phyloP scores from a whole-genome alignment of 2,329 filamentous ascomycete species.

The Cyphellophora attinorum region DNA sequence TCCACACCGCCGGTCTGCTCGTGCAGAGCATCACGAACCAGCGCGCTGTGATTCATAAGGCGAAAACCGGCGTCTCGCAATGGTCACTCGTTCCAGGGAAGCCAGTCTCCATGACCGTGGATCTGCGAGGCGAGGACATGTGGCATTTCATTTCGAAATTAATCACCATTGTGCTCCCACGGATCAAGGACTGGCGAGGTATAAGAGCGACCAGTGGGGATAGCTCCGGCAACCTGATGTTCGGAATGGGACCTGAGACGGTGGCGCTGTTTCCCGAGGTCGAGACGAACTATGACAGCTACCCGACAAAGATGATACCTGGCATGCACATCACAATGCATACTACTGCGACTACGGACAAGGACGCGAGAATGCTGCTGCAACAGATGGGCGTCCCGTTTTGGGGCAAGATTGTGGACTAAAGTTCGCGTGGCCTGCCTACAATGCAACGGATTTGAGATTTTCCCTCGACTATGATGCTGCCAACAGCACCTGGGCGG shows the following conservation, averaged over 20 bases:
- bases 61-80: slow-evolving; percentile 59
- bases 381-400: slow-evolving; percentile 69
- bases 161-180: slow-evolving; percentile 81
- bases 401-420: slow-evolving; percentile 60
- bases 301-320: slow-evolving; percentile 14
- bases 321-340: slow-evolving; percentile 76
- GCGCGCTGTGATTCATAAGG: slow-evolving; percentile 59
- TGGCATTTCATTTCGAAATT: slow-evolving; percentile 87
- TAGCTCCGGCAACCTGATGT: slow-evolving; percentile 74
- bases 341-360: slow-evolving; percentile 75
- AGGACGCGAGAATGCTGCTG: slow-evolving; percentile 70
- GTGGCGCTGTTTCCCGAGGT: slow-evolving; percentile 86
- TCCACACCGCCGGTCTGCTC: slow-evolving; percentile 76
- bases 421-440: slow-evolving; percentile 17
- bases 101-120: slow-evolving; percentile 61
- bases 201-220: slow-evolving; percentile 71
- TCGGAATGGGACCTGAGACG: slow-evolving; percentile 66
- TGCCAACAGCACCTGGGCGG: no score
- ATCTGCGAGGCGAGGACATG: slow-evolving; percentile 69
- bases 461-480: no score
- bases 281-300: slow-evolving; percentile 78
- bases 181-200: slow-evolving; percentile 92
- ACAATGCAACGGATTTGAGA: not conserved
- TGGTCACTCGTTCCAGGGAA: slow-evolving; percentile 67
- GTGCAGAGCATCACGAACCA: slow-evolving; percentile 78